phyloP scores from a whole-genome alignment of 371 early-diverging fungal genomes.

The Chytridium lagenaria region DNA sequence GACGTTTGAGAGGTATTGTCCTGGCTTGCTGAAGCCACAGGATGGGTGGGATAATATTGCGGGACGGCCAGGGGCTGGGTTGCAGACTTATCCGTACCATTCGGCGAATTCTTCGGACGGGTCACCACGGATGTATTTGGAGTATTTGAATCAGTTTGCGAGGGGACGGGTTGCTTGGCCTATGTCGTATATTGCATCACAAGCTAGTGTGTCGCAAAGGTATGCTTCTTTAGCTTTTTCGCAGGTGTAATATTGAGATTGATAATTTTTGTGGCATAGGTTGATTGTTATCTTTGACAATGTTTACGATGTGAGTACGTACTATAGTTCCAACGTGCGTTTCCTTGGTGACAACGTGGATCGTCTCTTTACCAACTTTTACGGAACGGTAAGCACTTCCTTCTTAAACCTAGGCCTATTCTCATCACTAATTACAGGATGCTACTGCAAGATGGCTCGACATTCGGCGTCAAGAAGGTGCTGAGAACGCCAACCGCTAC shows the following conservation, averaged over 20 bases:
- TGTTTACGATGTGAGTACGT: constrained; percentile 53
- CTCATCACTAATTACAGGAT: too few relatives aligned
- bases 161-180: constrained; percentile 43
- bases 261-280: constrained; percentile 15
- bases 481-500: constrained; percentile 22
- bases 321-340: constrained; percentile 33
- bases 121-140: constrained; percentile 44
- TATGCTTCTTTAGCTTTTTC: constrained; percentile 10
- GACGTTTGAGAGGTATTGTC: constrained; percentile 42
- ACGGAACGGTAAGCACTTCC: constrained; percentile 20
- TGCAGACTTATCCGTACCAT: constrained; percentile 29
- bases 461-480: constrained; percentile 23
- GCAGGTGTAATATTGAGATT: neutral
- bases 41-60: constrained; percentile 50
- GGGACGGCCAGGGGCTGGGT: constrained; percentile 16
- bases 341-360: constrained; percentile 37
- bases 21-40: constrained; percentile 40
- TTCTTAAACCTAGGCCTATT: too few relatives aligned
- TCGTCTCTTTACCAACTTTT: constrained; percentile 28
- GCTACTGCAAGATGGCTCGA: constrained; percentile 35
- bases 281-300: constrained; percentile 52
- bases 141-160: constrained; percentile 49
- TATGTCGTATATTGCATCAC: constrained; percentile 24
- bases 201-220: constrained; percentile 23
- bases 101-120: constrained; percentile 17